These are phyloP conservation scores for Aaosphaeria pasadenensis DNA, from an alignment of 2,329 filamentous ascomycete species.

Conservation along the genomic window DNA sequence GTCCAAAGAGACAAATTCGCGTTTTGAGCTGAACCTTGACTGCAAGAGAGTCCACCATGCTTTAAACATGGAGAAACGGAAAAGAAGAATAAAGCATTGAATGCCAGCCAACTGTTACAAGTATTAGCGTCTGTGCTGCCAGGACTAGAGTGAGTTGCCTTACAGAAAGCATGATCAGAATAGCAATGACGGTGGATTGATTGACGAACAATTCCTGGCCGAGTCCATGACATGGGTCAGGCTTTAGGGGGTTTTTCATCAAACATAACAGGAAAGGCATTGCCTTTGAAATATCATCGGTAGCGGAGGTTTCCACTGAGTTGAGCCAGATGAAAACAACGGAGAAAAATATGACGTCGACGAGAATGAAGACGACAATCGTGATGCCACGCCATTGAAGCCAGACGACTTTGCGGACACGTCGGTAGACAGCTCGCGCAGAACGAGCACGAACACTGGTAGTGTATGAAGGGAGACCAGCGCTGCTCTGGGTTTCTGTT, in stretches of 20 bases:
- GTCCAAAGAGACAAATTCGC: slow-evolving; percentile 88
- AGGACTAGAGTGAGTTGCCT: slow-evolving; percentile 32
- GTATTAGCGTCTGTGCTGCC: slow-evolving; percentile 2
- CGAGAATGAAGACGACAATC: slow-evolving; percentile 84
- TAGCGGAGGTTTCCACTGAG: slow-evolving; percentile 54
- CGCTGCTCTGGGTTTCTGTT: slow-evolving; percentile 61
- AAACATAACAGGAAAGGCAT: slow-evolving; percentile 72
- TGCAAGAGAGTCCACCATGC: slow-evolving; percentile 73
- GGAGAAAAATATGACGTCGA: slow-evolving; percentile 91
- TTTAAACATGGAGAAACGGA: slow-evolving; percentile 77
- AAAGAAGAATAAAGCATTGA: slow-evolving; percentile 79
- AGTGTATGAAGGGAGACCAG: slow-evolving; percentile 64
- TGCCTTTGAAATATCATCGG: slow-evolving; percentile 56
- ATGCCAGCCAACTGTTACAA: slow-evolving; percentile 63
- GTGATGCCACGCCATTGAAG: slow-evolving; percentile 93
- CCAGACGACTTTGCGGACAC: slow-evolving; percentile 80
- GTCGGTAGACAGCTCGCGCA: slow-evolving; percentile 81
- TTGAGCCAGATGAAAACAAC: slow-evolving; percentile 85
- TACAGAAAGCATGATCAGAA: slow-evolving; percentile 78
- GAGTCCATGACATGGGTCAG: slow-evolving; percentile 61
- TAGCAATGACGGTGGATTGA: slow-evolving; percentile 73
- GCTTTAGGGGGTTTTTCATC: slow-evolving; percentile 55
- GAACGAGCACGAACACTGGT: slow-evolving; percentile 76
- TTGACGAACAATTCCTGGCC: slow-evolving; percentile 65
- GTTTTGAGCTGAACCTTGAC: slow-evolving; percentile 51